Evolutionary conservation across 2,329 filamentous ascomycete species (phyloP).

Genomic region (Neofusicoccum cordaticola): DNA sequence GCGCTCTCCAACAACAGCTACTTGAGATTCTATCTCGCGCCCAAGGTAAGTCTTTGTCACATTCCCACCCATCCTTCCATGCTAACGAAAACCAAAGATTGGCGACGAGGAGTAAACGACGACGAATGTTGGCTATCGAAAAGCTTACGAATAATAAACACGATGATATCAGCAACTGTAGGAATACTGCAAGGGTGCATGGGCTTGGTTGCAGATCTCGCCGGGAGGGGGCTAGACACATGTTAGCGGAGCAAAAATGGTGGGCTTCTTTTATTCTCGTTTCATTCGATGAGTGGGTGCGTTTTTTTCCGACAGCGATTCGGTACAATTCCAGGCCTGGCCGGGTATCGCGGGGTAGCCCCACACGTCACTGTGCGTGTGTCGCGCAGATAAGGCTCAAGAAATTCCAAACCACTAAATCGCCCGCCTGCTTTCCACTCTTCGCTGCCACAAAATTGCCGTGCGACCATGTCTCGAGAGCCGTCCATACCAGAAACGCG

Average conservation of each 20-base stretch:
- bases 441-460: slow-evolving; percentile 37
- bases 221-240: slow-evolving; percentile 6
- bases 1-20: slow-evolving; percentile 76
- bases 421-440: slow-evolving; percentile 29
- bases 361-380: slow-evolving; percentile 18
- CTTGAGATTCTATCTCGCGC: slow-evolving; percentile 94
- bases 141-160: slow-evolving; percentile 14
- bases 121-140: not conserved
- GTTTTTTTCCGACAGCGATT: not conserved
- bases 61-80: slow-evolving; percentile 10
- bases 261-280: not conserved
- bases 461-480: slow-evolving; percentile 13
- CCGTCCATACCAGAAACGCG: slow-evolving; percentile 49
- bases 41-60: slow-evolving; percentile 67
- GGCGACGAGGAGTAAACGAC: slow-evolving; percentile 60
- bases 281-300: not conserved
- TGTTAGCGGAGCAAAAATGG: slow-evolving; percentile 10
- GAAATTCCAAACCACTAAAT: slow-evolving; percentile 13
- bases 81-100: slow-evolving; percentile 57
- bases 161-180: slow-evolving; percentile 17
- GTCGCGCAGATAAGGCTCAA: slow-evolving; percentile 16
- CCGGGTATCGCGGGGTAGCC: slow-evolving; percentile 18
- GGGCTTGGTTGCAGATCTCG: not conserved
- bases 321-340: slow-evolving; percentile 13
- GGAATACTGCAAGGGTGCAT: slow-evolving; percentile 14